Evolutionary conservation across 2,329 filamentous ascomycete genomes (phyloP).

Genomic region (Fusarium luffae): DNA sequence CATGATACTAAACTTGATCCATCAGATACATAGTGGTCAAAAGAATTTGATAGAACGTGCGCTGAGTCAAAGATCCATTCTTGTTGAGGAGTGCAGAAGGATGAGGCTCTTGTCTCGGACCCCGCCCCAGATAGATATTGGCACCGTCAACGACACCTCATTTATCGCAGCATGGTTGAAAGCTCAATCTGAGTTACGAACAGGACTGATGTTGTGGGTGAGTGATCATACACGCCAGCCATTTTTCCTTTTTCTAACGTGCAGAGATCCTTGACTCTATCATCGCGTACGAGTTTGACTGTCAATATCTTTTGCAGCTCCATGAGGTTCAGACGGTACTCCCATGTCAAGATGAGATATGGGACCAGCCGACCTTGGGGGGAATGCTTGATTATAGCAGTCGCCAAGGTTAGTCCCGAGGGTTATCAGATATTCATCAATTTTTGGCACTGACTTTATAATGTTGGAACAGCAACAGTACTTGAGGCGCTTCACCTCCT

Average conservation of each 20-base stretch:
- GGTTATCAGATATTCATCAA: too few relatives aligned
- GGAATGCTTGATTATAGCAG: not conserved
- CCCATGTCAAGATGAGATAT: conserved; percentile 11
- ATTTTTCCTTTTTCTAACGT: not conserved
- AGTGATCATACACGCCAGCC: not conserved
- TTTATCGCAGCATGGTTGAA: conserved; percentile 1
- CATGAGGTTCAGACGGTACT: conserved; percentile 14
- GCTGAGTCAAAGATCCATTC: conserved; percentile 4
- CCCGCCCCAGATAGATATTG: not conserved
- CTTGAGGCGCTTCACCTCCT: conserved; percentile 27
- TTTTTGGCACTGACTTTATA: not conserved
- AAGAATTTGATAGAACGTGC: not conserved
- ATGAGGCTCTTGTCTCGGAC: conserved; percentile 8
- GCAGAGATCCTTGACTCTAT: conserved; percentile 17
- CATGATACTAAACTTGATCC: conserved; percentile 5
- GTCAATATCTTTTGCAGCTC: conserved; percentile 9
- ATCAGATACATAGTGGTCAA: conserved; percentile 11
- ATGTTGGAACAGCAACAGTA: conserved; percentile 5
- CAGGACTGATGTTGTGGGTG: conserved; percentile 26
- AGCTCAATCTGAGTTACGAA: conserved; percentile 14
- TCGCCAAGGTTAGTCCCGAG: not conserved
- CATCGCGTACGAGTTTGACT: conserved; percentile 17
- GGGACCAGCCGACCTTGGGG: conserved; percentile 6
- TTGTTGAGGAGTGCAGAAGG: conserved; percentile 9
- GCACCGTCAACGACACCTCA: not conserved